These are phyloP conservation scores for Gossypium davidsonii DNA, from an alignment of 441 rosid genomes.

Conservation along the genomic window DNA sequence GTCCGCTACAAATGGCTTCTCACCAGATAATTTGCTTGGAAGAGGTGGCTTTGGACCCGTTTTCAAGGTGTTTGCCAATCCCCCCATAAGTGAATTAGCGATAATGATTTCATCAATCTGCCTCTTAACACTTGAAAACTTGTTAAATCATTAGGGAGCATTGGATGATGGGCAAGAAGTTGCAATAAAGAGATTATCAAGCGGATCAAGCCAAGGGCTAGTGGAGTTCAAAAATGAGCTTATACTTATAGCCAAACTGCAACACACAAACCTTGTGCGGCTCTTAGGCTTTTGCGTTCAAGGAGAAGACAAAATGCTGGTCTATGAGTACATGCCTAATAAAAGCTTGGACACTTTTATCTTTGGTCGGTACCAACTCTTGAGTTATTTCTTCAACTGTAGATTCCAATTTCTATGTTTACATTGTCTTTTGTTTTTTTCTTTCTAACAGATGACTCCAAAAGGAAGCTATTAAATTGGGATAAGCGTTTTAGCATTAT, in stretches of 20 bases:
- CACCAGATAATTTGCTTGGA: constrained; percentile 8
- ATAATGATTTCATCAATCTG: background rate
- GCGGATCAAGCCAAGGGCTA: constrained; percentile 5
- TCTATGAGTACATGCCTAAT: too few species aligned
- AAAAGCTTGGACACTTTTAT: too few species aligned
- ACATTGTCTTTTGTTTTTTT: background rate
- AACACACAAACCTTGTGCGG: constrained; percentile 4
- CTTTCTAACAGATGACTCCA: background rate
- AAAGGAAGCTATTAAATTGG: background rate
- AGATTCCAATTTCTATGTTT: background rate
- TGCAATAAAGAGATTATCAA: constrained; percentile 8
- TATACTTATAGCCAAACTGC: constrained; percentile 5
- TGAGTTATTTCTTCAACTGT: background rate
- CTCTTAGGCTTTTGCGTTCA: constrained; percentile 6
- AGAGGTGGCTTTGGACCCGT: constrained; percentile 20
- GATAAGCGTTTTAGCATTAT: background rate
- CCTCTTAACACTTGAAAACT: background rate
- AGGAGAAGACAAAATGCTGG: constrained; percentile 7
- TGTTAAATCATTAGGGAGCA: background rate
- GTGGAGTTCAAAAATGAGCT: constrained; percentile 10
- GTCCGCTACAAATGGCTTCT: constrained; percentile 10
- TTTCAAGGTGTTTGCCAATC: constrained; percentile 2
- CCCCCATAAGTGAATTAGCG: background rate
- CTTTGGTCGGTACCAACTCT: too few species aligned
- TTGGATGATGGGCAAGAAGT: constrained; percentile 1